phyloP scores from a whole-genome alignment of 257 asterid species.

The Cinchona pubescens region DNA sequence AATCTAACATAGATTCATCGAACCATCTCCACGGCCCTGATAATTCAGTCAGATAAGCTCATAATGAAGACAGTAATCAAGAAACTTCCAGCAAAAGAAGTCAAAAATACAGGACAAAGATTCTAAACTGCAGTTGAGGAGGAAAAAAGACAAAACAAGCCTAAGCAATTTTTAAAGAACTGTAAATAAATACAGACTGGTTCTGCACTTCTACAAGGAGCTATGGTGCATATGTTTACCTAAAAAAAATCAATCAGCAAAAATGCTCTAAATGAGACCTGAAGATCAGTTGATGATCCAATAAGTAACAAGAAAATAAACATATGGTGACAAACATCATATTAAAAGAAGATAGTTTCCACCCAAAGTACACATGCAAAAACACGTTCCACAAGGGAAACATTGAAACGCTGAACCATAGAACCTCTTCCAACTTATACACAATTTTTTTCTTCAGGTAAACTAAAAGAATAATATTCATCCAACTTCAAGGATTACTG shows the following conservation, averaged over 20 bases:
- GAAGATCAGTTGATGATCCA: neutral
- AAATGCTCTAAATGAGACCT: neutral
- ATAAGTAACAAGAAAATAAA: neutral
- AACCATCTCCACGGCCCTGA: conserved; percentile 99
- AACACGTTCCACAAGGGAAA: neutral
- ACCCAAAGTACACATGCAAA: neutral
- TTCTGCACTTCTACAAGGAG: neutral
- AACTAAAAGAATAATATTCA: neutral
- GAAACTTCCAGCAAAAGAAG: neutral
- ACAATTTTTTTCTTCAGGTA: too few relatives aligned
- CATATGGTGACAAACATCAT: neutral
- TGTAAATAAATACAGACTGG: neutral
- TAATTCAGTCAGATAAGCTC: conserved; percentile 25
- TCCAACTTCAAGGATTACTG: neutral
- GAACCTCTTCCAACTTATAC: neutral
- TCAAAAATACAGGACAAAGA: neutral
- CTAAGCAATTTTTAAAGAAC: neutral
- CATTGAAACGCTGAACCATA: neutral
- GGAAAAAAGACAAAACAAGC: neutral
- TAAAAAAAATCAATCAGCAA: neutral
- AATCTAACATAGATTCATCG: conserved; percentile 96
- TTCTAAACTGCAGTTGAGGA: too few relatives aligned
- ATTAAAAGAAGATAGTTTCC: neutral
- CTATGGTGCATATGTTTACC: neutral
- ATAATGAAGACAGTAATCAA: conserved; percentile 11